phyloP scores from a whole-genome alignment of 306 rosid genomes.

The Corylus avellana region DNA sequence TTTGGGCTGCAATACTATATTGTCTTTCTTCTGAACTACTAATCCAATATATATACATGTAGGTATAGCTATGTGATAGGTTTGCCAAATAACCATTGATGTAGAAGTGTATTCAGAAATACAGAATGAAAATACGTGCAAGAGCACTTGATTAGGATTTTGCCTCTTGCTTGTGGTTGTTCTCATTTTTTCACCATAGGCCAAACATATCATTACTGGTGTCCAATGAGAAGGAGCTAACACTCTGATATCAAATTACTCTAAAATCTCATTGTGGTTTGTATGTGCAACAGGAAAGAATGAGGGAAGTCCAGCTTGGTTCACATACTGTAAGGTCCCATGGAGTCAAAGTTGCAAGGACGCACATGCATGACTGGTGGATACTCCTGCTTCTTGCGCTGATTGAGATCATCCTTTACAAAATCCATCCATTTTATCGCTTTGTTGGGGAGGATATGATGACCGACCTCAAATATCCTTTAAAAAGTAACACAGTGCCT shows the following conservation, averaged over 20 bases:
- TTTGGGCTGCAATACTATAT: not conserved
- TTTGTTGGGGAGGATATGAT: slow-evolving; percentile 91
- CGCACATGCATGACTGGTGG: slow-evolving; percentile 82
- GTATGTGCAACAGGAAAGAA: slow-evolving; percentile 25
- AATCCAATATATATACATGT: not conserved
- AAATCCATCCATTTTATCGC: slow-evolving; percentile 80
- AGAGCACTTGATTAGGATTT: slow-evolving; percentile 15
- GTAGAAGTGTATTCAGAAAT: not conserved
- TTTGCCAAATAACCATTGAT: not conserved
- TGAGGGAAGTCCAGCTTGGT: slow-evolving; percentile 67
- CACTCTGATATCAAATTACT: slow-evolving; percentile 12
- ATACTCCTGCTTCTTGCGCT: slow-evolving; percentile 69
- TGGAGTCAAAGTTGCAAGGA: slow-evolving; percentile 61
- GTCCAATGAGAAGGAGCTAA: not conserved
- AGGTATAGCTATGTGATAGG: not conserved
- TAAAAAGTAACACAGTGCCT: slow-evolving; percentile 82
- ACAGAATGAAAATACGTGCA: not conserved
- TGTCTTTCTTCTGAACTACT: not conserved
- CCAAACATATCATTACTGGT: slow-evolving; percentile 6
- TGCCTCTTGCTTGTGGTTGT: slow-evolving; percentile 13
- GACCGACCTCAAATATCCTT: slow-evolving; percentile 78
- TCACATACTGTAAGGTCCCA: slow-evolving; percentile 80
- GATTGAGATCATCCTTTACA: slow-evolving; percentile 35
- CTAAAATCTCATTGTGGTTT: slow-evolving; percentile 23
- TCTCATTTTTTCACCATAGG: not conserved